A percentile compares a stretch with the other conserved stretches of the same genome.
Conservation (phyloP, 257 asterid genomes). For the Prunella vulgaris region DNA sequence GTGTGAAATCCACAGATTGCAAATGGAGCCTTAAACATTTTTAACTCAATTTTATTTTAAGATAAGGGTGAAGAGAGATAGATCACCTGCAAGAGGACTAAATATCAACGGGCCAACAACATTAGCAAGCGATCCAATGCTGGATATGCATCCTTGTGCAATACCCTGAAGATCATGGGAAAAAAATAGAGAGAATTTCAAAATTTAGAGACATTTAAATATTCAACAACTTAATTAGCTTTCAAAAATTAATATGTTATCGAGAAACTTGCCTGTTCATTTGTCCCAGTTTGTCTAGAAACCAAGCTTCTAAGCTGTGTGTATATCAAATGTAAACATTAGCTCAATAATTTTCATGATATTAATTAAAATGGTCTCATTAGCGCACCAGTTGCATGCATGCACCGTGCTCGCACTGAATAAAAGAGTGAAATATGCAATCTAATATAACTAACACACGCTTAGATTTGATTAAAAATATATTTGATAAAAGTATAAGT, state of each 20-base stretch:
- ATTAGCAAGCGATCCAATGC: conserved; percentile 47
- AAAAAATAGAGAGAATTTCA: neutral
- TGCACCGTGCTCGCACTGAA: too few relatives aligned
- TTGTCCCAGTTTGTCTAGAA: conserved; percentile 56
- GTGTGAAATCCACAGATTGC: too few relatives aligned
- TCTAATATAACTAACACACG: too few relatives aligned
- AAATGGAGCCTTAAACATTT: too few relatives aligned
- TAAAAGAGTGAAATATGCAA: too few relatives aligned
- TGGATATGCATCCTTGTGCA: conserved; percentile 67
- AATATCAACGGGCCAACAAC: conserved; percentile 44
- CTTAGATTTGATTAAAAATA: too few relatives aligned
- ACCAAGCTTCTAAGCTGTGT: conserved; percentile 58
- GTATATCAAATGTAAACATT: neutral
- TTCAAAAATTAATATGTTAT: neutral
- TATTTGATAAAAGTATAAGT: too few relatives aligned
- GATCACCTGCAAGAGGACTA: conserved; percentile 19
- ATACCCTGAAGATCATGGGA: conserved; percentile 36
- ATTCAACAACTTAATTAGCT: neutral
- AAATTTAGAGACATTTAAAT: neutral
- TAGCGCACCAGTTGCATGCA: too few relatives aligned
- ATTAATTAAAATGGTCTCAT: too few relatives aligned
- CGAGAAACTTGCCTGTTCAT: conserved; percentile 49
- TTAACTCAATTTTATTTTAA: too few relatives aligned
- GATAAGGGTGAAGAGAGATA: neutral
- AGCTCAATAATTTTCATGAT: neutral